Conservation (phyloP, 148 eudicot genomes). For the Rhododendron griersonianum region DNA sequence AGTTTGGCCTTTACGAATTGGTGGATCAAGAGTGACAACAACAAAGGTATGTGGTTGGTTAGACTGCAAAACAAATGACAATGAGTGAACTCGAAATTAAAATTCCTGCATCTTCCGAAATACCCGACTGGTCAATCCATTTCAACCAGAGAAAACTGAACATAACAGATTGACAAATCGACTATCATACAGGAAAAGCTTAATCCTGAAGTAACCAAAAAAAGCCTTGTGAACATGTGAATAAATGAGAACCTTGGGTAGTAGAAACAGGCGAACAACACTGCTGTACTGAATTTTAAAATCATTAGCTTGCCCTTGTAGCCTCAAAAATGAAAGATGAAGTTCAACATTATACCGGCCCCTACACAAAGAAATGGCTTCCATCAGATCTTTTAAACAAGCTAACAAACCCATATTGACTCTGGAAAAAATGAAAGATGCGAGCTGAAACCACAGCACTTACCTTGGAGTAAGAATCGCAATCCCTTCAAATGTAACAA, state of each 20-base stretch:
- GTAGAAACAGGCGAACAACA: conserved; percentile 79
- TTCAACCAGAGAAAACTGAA: background rate
- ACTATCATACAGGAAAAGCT: background rate
- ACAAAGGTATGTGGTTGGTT: conserved; percentile 98
- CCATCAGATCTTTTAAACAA: conserved; percentile 1
- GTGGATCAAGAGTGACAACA: conserved; percentile 92
- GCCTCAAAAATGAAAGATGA: conserved; percentile 85
- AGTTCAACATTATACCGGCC: conserved; percentile 92
- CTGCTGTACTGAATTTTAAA: conserved; percentile 98
- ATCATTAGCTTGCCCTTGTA: conserved; percentile 96
- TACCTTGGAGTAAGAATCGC: conserved; percentile 96
- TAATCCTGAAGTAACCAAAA: background rate
- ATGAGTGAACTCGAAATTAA: background rate
- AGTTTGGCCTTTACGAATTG: conserved; percentile 96
- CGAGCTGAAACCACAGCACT: background rate
- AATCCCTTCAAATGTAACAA: conserved; percentile 88
- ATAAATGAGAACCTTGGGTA: conserved; percentile 69
- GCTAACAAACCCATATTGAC: background rate
- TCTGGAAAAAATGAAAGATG: background rate
- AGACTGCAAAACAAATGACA: conserved; percentile 47
- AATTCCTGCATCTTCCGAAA: background rate
- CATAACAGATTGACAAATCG: background rate
- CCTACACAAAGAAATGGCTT: conserved; percentile 36
- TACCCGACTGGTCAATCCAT: conserved; percentile 7
- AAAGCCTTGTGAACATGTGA: background rate